These are phyloP conservation scores for Xylaria sp. DNA, from an alignment of 2,329 filamentous ascomycete genomes.

Conservation along the genomic window DNA sequence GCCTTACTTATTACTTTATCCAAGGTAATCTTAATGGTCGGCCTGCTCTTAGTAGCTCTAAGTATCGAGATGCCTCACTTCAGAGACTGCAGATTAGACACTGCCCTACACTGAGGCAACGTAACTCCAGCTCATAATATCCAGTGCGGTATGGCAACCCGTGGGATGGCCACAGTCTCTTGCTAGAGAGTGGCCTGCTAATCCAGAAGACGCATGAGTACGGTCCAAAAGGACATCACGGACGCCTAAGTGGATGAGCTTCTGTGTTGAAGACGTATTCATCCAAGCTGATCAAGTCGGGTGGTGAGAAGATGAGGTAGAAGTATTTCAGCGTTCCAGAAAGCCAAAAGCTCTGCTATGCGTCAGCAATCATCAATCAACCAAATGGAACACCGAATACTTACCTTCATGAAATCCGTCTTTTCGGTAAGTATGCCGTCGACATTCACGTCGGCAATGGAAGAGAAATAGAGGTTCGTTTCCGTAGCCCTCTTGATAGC, in stretches of 20 bases:
- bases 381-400: not conserved
- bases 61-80: not conserved
- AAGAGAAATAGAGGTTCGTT: conserved; percentile 19
- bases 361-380: not conserved
- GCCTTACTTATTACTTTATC: not conserved
- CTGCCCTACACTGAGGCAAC: too few species aligned
- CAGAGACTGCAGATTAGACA: too few species aligned
- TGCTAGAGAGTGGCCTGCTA: not conserved
- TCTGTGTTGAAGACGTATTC: conserved; percentile 50
- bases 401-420: conserved; percentile 27
- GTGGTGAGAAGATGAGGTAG: conserved; percentile 45
- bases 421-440: conserved; percentile 9
- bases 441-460: conserved; percentile 14
- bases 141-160: not conserved
- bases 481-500: conserved; percentile 26
- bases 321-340: conserved; percentile 56
- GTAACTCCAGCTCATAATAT: not conserved
- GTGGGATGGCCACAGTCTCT: not conserved
- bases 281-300: conserved; percentile 51
- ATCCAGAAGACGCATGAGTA: not conserved
- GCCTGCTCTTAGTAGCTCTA: not conserved
- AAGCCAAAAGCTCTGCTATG: conserved; percentile 54
- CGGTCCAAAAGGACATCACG: not conserved
- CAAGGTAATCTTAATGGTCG: not conserved
- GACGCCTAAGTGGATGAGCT: conserved; percentile 31